phyloP scores from a whole-genome alignment of 352 stramenopile genomes.

The Phytophthora macrochlamydospora region DNA sequence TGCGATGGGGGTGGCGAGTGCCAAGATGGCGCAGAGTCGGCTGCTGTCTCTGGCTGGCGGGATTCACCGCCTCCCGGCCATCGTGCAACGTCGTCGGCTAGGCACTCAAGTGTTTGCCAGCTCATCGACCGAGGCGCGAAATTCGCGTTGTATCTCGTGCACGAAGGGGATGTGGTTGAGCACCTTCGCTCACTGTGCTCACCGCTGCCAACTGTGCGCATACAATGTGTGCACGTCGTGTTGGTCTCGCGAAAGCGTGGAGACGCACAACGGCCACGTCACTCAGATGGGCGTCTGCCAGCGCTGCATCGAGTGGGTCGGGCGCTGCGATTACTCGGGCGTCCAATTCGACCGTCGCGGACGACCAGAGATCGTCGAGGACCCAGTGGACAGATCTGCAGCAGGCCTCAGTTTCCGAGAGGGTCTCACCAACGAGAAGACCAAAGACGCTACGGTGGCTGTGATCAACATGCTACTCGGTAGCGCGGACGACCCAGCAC shows the following conservation, averaged over 20 bases:
- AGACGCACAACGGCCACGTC: constrained; percentile 44
- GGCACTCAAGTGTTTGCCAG: constrained; percentile 37
- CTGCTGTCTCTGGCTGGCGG: constrained; percentile 33
- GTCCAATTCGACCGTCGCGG: constrained; percentile 28
- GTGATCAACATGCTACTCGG: constrained; percentile 45
- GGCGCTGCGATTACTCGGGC: constrained; percentile 44
- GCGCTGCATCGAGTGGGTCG: constrained; percentile 50
- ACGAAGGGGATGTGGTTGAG: constrained; percentile 46
- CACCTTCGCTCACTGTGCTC: constrained; percentile 21
- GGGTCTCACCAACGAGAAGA: constrained; percentile 24
- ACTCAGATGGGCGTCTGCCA: constrained; percentile 37
- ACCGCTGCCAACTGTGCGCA: constrained; percentile 47
- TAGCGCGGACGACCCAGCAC: not conserved
- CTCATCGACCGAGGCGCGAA: constrained; percentile 25
- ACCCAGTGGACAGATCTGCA: constrained; percentile 3
- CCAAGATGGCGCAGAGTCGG: constrained; percentile 32
- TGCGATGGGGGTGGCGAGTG: constrained; percentile 6
- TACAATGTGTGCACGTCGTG: constrained; percentile 56
- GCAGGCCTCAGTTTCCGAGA: constrained; percentile 30
- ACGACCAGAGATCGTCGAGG: constrained; percentile 30
- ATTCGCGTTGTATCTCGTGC: constrained; percentile 49
- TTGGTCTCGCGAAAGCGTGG: constrained; percentile 43
- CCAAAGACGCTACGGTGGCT: constrained; percentile 34
- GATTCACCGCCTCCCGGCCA: constrained; percentile 31
- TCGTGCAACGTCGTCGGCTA: constrained; percentile 44